phyloP scores from a whole-genome alignment of 1,139 yeast species.

The Citeromyces hawaiiensis region DNA sequence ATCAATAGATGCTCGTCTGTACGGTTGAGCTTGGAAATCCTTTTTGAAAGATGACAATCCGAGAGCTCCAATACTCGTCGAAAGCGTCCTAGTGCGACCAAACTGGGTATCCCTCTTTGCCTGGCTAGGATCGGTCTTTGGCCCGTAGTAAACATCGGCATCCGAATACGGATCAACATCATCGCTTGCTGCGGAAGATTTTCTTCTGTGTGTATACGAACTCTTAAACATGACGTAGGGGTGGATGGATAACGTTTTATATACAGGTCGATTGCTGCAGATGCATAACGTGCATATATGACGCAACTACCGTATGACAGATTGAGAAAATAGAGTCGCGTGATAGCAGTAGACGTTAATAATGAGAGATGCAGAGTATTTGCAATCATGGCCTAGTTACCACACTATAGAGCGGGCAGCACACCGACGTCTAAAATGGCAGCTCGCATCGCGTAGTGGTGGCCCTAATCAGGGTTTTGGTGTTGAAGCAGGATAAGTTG shows the following conservation, averaged over 20 bases:
- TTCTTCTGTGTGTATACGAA: slow-evolving; percentile 12
- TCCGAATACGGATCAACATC: slow-evolving; percentile 51
- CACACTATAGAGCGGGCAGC: too few species aligned
- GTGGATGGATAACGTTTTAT: neutral
- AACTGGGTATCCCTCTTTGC: slow-evolving; percentile 21
- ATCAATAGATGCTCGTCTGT: slow-evolving; percentile 60
- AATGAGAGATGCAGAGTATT: neutral
- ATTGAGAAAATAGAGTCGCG: neutral
- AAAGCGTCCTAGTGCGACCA: slow-evolving; percentile 38
- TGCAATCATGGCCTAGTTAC: neutral
- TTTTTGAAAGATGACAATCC: neutral
- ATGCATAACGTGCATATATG: neutral
- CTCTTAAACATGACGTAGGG: neutral
- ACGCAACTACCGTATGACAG: slow-evolving; percentile 2
- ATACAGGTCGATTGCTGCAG: neutral
- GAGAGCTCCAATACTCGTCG: slow-evolving; percentile 19
- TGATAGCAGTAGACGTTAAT: neutral
- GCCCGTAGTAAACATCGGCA: slow-evolving; percentile 64
- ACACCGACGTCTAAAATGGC: too few species aligned
- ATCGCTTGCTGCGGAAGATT: slow-evolving; percentile 21
- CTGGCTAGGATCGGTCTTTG: slow-evolving; percentile 40
- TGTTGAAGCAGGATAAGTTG: neutral
- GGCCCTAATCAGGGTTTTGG: too few species aligned
- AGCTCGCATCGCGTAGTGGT: too few species aligned
- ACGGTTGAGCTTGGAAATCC: slow-evolving; percentile 6